These are phyloP conservation scores for Metschnikowia cerradonensis DNA, from an alignment of 805 yeast genomes.

Conservation along the genomic window DNA sequence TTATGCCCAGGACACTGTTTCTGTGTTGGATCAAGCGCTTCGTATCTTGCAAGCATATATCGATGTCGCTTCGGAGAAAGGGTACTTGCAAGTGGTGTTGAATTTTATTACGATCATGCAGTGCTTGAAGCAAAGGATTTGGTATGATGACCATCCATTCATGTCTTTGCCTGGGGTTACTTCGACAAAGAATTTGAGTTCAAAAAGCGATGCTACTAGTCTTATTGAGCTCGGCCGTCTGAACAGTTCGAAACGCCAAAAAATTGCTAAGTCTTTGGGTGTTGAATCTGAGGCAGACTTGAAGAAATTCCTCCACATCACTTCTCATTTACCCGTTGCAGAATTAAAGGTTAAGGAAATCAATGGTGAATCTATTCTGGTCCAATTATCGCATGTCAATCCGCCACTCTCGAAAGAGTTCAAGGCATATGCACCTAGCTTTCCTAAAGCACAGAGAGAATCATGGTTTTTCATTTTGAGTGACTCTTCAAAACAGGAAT, in stretches of 20 bases:
- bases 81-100: constrained; percentile 60
- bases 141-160: constrained; percentile 78
- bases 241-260: constrained; percentile 29
- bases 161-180: constrained; percentile 49
- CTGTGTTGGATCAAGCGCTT: constrained; percentile 89
- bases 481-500: constrained; percentile 47
- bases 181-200: background rate
- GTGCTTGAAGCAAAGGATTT: constrained; percentile 80
- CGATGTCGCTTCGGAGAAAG: constrained; percentile 84
- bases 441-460: constrained; percentile 88
- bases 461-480: constrained; percentile 80
- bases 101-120: constrained; percentile 70
- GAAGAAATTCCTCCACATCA: constrained; percentile 48
- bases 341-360: constrained; percentile 39
- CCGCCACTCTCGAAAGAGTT: constrained; percentile 51
- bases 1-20: constrained; percentile 87
- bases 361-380: constrained; percentile 28
- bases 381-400: constrained; percentile 54
- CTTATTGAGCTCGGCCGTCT: constrained; percentile 43
- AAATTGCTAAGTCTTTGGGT: constrained; percentile 35
- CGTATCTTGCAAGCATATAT: constrained; percentile 91
- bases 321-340: constrained; percentile 61
- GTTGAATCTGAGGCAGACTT: constrained; percentile 25
- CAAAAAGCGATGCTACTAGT: constrained; percentile 13
- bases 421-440: constrained; percentile 70